Evolutionary conservation across 495 filamentous ascomycete species (phyloP).

Genomic region (Hypoxylon fuscum): DNA sequence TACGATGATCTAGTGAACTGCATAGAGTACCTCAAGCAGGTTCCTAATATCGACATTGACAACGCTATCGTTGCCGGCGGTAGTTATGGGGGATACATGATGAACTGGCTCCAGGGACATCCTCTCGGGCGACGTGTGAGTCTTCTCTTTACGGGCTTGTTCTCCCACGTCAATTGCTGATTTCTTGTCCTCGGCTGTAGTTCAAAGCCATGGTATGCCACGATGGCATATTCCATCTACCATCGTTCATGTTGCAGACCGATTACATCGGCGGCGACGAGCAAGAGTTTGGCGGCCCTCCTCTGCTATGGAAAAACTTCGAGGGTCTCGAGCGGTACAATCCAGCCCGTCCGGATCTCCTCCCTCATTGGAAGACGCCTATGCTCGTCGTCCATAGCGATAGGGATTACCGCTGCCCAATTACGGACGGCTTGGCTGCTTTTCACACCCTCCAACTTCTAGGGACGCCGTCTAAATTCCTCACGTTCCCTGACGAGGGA

Average conservation of each 20-base stretch:
- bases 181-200: constrained; percentile 5
- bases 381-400: constrained; percentile 60
- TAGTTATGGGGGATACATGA: constrained; percentile 43
- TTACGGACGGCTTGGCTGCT: constrained; percentile 73
- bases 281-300: constrained; percentile 15
- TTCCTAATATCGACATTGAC: constrained; percentile 41
- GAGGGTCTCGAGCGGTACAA: constrained; percentile 30
- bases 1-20: constrained; percentile 45
- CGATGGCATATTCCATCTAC: constrained; percentile 31
- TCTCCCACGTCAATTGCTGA: not conserved
- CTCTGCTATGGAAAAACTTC: constrained; percentile 20
- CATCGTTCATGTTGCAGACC: constrained; percentile 6
- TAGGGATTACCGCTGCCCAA: constrained; percentile 75
- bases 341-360: constrained; percentile 29
- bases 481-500: constrained; percentile 65
- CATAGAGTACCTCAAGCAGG: constrained; percentile 33
- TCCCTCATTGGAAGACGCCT: constrained; percentile 41
- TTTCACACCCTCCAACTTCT: constrained; percentile 77
- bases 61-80: constrained; percentile 37
- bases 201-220: constrained; percentile 43
- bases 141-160: not conserved
- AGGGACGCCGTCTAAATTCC: constrained; percentile 64
- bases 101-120: constrained; percentile 43
- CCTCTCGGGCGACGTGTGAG: constrained; percentile 39
- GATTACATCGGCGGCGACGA: not conserved